Base-by-base conservation (phyloP, 192 early-diverging fungal species). In the Endogone sp. region DNA sequence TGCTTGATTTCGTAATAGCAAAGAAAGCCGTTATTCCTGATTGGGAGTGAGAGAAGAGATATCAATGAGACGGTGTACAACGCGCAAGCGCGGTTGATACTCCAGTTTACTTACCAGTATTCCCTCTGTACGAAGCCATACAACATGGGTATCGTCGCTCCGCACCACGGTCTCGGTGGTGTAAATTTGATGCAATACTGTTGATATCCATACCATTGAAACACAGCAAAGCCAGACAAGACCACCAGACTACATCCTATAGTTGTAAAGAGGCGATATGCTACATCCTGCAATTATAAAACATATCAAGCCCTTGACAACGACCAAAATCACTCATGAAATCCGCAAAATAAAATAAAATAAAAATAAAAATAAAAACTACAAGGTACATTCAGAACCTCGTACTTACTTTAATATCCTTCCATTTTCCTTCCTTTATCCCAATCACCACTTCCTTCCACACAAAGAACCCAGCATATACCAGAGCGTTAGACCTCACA, bases 11-110 rank as follows among this genome's bases (percentile, higher is more conserved):
- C 84, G 67, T 88, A 98, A 78, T 98, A 98, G 1, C 79, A 68
- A 25, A 98, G 69, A 71, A 98, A 93, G 3, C 95, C 95, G 66
- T 85, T 81, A 74, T 95, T 88, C 94, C 91, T 93, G 64, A 16
- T 54, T n/a, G n/a, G n/a, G n/a, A n/a, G 30, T 29, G 37, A 37
- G 28, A 32, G 63, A 29, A 20, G 56, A 25, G 54, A 21, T 0
- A 24, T 11, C 10, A 63, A 32, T 10, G 66, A 49, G 8, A 60
- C 65, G 6, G 24, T 55, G 24, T 27, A 27, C 8, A 54, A n/a
- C n/a, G 29, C 0, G 29, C 64, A 75, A 54, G 22, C 16, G 56
- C 3, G 3, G 28, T 65, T n/a, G n/a, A n/a, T n/a, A n/a, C n/a
- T n/a, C n/a, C n/a, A n/a, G 55, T 4, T 27, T 10, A 10, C 69